Evolutionary conservation across 1,284 basidiomycete genomes (phyloP), one percentile per base, ranked within the genome.

Genomic region (Ganoderma multipileum): DNA sequence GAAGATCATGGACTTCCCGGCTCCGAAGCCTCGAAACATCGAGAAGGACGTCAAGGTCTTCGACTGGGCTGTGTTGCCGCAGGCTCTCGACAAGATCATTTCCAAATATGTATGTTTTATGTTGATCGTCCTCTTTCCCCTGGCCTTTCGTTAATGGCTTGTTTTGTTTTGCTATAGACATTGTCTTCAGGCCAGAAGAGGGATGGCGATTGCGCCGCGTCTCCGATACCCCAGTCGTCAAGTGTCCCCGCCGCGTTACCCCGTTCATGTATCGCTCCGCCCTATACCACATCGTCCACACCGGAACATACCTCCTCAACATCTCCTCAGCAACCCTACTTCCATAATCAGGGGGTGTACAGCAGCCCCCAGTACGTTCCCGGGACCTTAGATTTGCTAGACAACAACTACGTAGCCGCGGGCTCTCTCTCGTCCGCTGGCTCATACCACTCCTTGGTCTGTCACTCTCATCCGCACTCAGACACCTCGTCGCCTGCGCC

Each of bases 1-100:
- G 81, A 87, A 91, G 72, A 96, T 99, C 82, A 98, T 99, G 97
- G 90, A 94, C 67, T 97, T 98, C 77, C 94, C 95, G 0, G 90
- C 93, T 66, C 97, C 97, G 2, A 96, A 95, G 79, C 97, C 97
- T 6, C 86, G 97, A 64, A 97, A 97, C 79, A 99, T 99, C 71
- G 97, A 98, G 80, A 98, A 99, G 85, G 96, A 98, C 76, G 88
- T 99, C 78, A 99, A 99, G 82, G 96, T 98, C 2, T 99, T 99
- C 77, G 90, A 92, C n/a, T 99, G 97, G 97, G 87, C 87, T 57
- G 84, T 91, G 61, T 85, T 99, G 14, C 87, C 87, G 7, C 87
- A 90, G 69, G 95, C 96, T 0, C 81, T 99, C 68, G 91, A 95
- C 72, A 98, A 98, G 83, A 96, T 98, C 71, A 88, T 98, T 60